These are phyloP conservation scores for Balansia obtecta DNA, from an alignment of 2,329 filamentous ascomycete species.

Conservation along the genomic window DNA sequence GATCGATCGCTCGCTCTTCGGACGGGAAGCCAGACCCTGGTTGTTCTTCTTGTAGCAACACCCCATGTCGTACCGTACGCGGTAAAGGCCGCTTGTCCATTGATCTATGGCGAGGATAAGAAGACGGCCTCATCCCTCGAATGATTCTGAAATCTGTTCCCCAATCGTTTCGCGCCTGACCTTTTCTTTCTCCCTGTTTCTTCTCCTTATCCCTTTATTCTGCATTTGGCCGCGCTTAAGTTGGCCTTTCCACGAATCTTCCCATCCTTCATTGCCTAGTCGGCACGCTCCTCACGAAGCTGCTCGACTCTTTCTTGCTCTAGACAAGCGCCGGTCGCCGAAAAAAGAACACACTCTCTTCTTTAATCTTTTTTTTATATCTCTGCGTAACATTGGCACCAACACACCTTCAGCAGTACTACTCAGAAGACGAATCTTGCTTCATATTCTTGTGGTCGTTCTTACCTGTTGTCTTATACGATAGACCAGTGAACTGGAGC, in stretches of 20 bases:
- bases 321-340: slow-evolving; percentile 5
- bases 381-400: background rate
- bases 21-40: background rate
- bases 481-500: slow-evolving; percentile 8
- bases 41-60: background rate
- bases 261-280: background rate
- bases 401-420: background rate
- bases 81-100: background rate
- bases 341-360: background rate
- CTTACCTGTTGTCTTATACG: background rate
- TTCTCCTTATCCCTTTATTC: slow-evolving; percentile 6
- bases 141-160: slow-evolving; percentile 14
- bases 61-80: background rate
- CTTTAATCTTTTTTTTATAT: background rate
- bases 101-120: slow-evolving; percentile 14
- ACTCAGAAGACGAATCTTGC: background rate
- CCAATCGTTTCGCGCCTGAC: slow-evolving; percentile 11
- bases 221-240: slow-evolving; percentile 3
- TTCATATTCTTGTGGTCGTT: background rate
- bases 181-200: slow-evolving; percentile 2
- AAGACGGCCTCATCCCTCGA: slow-evolving; percentile 16
- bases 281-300: background rate
- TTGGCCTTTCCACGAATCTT: slow-evolving; percentile 1
- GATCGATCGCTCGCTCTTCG: background rate
- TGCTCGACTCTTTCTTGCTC: background rate